Conservation (phyloP, 2,329 filamentous ascomycete genomes). For the Botrytis sinoallii region DNA sequence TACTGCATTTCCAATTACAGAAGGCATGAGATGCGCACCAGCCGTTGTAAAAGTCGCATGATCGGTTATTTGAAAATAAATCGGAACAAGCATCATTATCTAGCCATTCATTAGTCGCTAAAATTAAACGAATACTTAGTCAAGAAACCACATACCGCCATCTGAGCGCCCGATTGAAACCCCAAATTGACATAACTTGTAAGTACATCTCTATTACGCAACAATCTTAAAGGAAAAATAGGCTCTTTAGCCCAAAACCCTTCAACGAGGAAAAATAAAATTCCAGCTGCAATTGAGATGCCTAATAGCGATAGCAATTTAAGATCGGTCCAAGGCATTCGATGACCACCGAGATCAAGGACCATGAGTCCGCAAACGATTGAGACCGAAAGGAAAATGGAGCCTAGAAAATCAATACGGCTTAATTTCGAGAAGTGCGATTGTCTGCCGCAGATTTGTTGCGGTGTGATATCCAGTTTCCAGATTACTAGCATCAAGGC, state of each 20-base stretch:
- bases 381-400: conserved; percentile 43
- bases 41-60: conserved; percentile 56
- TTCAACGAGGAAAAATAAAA: conserved; percentile 25
- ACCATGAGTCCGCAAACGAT: conserved; percentile 47
- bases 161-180: conserved; percentile 55
- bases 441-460: conserved; percentile 23
- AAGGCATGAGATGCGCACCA: conserved; percentile 60
- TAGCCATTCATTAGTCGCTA: conserved; percentile 21
- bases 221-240: conserved; percentile 55
- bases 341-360: conserved; percentile 49
- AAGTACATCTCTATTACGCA: conserved; percentile 51
- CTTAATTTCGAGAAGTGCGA: conserved; percentile 24
- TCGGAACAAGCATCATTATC: conserved; percentile 62
- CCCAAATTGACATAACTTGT: conserved; percentile 51
- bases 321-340: conserved; percentile 39
- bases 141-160: conserved; percentile 42
- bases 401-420: conserved; percentile 58
- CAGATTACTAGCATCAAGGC: conserved; percentile 45
- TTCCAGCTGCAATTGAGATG: conserved; percentile 29
- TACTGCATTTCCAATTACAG: conserved; percentile 63
- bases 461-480: conserved; percentile 22
- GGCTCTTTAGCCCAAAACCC: conserved; percentile 49
- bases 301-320: conserved; percentile 37
- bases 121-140: not conserved
- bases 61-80: conserved; percentile 67